Base-by-base conservation (phyloP, 148 eudicot genomes). In the Euryodendron excelsum region DNA sequence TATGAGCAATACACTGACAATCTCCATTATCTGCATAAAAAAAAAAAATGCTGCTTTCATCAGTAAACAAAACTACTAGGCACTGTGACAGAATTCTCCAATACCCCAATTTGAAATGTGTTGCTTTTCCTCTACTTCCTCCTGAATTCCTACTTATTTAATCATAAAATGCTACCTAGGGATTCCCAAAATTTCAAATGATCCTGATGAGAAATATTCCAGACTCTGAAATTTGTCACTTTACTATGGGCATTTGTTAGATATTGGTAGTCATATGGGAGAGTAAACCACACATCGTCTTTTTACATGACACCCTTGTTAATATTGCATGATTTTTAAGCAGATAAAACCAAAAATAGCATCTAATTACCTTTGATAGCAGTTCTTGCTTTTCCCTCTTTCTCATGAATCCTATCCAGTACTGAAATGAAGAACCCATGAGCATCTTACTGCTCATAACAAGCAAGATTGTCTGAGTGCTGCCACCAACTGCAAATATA, bases 401-500 rank as follows among this genome's bases (percentile, higher is more conserved):
- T 89, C 81, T 91, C 94, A 83, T 91, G 94, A 48, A 91, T 87
- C 77, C 85, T 86, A 59, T 89, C 92, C 77, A 91, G 88, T 36
- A 89, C 77, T 30, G 94, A 86, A 75, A 91, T 89, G 82, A 91
- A 88, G 86, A 91, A 91, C 74, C 89, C 94, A 81, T 91, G 94
- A 59, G 94, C 94, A 84, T 91, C 94, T 83, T 91, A 92, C 81
- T 91, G 92, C 81, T 91, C 94, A 79, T 91, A 91, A 72, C 89
- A 87, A 37, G 94, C 94, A 75, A 86, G 86, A 74, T 91, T 87
- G 69, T 87, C 90, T 7, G 91, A 87, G 84, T 86, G 94, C 83
- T 86, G 74, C 94, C 94, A 91, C 94, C 92, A 91, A 87, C 94
- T 91, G 89, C 80, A 78, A 72, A 77, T 56, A 41, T 14, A 82